Base-by-base conservation (phyloP, 345 rosid genomes). In the Physaria fendleri region DNA sequence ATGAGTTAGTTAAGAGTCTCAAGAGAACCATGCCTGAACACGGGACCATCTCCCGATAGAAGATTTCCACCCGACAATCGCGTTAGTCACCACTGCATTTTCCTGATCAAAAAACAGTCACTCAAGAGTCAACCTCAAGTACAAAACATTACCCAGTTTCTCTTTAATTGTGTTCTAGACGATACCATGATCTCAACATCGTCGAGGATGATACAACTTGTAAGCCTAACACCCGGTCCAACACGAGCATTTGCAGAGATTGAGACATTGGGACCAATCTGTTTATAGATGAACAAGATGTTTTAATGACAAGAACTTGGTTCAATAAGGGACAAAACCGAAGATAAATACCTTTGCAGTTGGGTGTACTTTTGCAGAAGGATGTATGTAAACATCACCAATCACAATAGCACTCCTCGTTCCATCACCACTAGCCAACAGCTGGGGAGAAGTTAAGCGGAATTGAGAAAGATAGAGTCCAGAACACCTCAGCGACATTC, bases 191-290 rank as follows among this genome's bases (percentile, higher is more conserved):
- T 76, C 75, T 91, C 95, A 58, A 88, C 98, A 30, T 74, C 96
- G 41, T 91, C 98, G 37, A 91, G 88, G 64, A 91, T 85, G 69
- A 91, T 88, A 71, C 98, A 91, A 40, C 84, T 84, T 40, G 77
- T 83, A 46, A 91, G 98, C 82, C 98, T 83, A 30, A 81, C 95
- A 43, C 98, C 98, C 11, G 92, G 83, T 74, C 98, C 98, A 43
- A 91, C 66, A 29, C 95, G 90, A 57, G 90, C 98, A 77, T 90
- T 90, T 21, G 97, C 95, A 21, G 95, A 84, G 59, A 87, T 71
- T 24, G 96, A 85, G 22, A 85, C 98, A 65, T 88, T 87, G 33
- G 98, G 96, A 73, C 98, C 98, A 65, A 91, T 78, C 98, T 91
- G 90, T 74, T 64, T 41, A 66, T 30, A 44, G 18, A 34, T 29